Evolutionary conservation across 176 grass and related monocot species (phyloP).

Genomic region (Echinochloa phyllopogon): DNA sequence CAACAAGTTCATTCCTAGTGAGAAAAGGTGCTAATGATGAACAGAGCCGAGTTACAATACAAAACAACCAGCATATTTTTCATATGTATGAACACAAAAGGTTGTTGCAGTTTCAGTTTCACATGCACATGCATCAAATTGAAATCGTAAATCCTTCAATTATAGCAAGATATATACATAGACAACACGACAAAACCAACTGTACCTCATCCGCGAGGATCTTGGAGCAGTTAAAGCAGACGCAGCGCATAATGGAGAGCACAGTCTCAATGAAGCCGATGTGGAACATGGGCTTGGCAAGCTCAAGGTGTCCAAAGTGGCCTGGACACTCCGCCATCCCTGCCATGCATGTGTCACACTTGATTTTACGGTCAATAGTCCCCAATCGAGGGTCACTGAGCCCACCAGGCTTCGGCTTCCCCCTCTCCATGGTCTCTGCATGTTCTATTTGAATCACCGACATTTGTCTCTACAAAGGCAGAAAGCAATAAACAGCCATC

Average conservation of each 20-base stretch:
- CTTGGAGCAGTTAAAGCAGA: constrained; percentile 99
- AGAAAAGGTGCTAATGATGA: constrained; percentile 9
- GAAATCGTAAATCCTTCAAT: background rate
- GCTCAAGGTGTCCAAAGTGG: constrained; percentile 97
- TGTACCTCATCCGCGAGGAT: constrained; percentile 92
- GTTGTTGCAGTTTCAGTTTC: constrained; percentile 11
- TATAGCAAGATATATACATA: background rate
- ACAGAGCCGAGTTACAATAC: background rate
- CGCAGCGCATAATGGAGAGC: constrained; percentile 95
- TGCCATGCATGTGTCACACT: constrained; percentile 97
- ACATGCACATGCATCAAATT: background rate
- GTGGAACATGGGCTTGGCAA: constrained; percentile 98
- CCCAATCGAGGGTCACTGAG: constrained; percentile 90
- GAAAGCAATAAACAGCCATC: constrained; percentile 23
- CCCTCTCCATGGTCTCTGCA: constrained; percentile 94
- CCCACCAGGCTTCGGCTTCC: constrained; percentile 87
- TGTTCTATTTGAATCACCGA: constrained; percentile 88
- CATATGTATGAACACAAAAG: background rate
- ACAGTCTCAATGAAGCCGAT: constrained; percentile 97
- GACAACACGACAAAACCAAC: background rate
- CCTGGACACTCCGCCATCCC: constrained; percentile 96
- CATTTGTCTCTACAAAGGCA: constrained; percentile 91
- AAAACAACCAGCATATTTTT: background rate
- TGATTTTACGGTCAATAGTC: constrained; percentile 93
- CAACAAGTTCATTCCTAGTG: background rate